Base-by-base conservation (phyloP, 2,329 filamentous ascomycete genomes). In the Cephalotrichum gorgonifer region DNA sequence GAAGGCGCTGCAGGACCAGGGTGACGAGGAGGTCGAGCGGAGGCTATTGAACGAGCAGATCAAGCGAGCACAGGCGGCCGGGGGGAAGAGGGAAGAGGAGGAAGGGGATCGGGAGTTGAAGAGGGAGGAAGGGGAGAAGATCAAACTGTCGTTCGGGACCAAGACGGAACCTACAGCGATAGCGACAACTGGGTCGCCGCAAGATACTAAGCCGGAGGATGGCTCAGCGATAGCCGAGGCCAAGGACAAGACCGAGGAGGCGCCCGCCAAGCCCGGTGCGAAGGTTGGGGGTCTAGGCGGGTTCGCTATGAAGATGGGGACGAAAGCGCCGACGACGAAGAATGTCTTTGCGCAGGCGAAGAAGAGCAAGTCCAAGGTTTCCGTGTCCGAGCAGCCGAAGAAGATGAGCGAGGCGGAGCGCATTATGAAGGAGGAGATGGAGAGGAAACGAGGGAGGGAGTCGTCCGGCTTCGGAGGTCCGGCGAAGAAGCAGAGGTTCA, bases 11-110 rank as follows among this genome's bases (percentile, higher is more conserved):
- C 83, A 90, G 64, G 90, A 96, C 58, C 87, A 86, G 56, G 88
- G 89, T 2, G 90, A 96, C 57, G 91, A 97, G 62, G 87, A 94
- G 66, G 69, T 88, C 44, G 90, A 97, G 67, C 85, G 91, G 65
- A 80, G 78, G 60, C 74, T 90, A 70, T 83, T 98, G 42, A 76
- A 78, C 58, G 85, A 88, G 60, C 93, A 97, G 72, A 86, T 97
- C 44, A 79, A 80, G 62, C 74, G 86, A 51, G 90, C 90, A 2
- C 75, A 81, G 57, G 76, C 74, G 53, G 76, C 78, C 45, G 77
- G 74, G 8, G 66, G 66, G 2, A 70, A 67, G 7, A 68, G 67
- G 5, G 65, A 67, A 12, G 61, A 73, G 50, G 57, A 66, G 35
- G 62, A 69, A 54, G 59, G 65, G 43, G 68, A 68, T 11, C 66